Conservation (phyloP, 75 land plant genomes). For the Cunninghamia lanceolata region DNA sequence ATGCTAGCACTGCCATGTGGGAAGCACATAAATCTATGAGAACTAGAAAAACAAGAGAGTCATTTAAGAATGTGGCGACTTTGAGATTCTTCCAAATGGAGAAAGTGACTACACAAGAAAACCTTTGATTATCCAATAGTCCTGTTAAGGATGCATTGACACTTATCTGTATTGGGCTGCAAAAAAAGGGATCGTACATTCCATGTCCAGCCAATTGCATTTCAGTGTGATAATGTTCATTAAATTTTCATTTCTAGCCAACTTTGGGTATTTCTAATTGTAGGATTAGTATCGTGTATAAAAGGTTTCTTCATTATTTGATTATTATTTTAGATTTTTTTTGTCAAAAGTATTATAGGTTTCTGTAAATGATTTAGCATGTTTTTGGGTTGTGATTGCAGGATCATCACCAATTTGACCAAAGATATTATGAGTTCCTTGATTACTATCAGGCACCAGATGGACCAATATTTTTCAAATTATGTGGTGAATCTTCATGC, state of each 20-base stretch:
- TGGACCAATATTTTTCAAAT: conserved; percentile 72
- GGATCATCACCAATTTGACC: conserved; percentile 78
- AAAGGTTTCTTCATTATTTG: not conserved
- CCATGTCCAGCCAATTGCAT: not conserved
- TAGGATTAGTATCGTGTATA: not conserved
- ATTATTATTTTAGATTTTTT: not conserved
- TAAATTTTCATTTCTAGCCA: not conserved
- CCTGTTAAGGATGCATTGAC: no score
- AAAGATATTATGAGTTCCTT: conserved; percentile 84
- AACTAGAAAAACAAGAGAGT: no score
- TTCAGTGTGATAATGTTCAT: not conserved
- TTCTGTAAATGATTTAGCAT: not conserved
- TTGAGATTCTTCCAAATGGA: no score
- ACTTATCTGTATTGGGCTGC: no score
- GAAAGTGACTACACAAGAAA: no score
- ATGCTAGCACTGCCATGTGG: no score
- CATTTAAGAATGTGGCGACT: no score
- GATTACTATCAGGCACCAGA: conserved; percentile 60
- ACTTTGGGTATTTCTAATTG: not conserved
- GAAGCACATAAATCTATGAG: no score
- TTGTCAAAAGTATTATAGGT: not conserved
- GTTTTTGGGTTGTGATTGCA: conserved; percentile 19
- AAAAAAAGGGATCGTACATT: no score
- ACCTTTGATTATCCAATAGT: no score
- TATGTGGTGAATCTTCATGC: conserved; percentile 88